phyloP scores from a whole-genome alignment of 1,139 yeast species.

The Taphrina confusa region DNA sequence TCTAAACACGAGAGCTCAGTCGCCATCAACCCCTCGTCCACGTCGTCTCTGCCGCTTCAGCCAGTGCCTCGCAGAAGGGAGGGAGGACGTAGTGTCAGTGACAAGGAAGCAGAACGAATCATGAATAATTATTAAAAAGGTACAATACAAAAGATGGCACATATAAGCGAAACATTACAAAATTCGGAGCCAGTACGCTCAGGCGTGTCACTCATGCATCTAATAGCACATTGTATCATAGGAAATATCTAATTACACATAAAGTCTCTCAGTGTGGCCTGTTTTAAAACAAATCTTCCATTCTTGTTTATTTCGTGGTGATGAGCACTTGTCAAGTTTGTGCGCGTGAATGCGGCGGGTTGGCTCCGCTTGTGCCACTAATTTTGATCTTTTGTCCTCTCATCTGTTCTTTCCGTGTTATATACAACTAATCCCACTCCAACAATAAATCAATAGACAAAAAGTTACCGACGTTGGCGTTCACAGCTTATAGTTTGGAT shows the following conservation, averaged over 20 bases:
- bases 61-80: slow-evolving; percentile 5
- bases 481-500: no score
- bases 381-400: slow-evolving; percentile 6
- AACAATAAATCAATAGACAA: no score
- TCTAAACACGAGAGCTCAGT: slow-evolving; percentile 18
- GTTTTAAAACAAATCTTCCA: no score
- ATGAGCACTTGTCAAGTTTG: no score
- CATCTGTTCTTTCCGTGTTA: no score
- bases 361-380: slow-evolving; percentile 7
- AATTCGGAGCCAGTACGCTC: neutral
- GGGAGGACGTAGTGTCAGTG: slow-evolving; percentile 10
- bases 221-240: slow-evolving; percentile 7
- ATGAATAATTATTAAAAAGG: slow-evolving; percentile 8
- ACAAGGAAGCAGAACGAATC: slow-evolving; percentile 23
- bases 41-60: slow-evolving; percentile 12
- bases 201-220: neutral
- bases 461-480: no score
- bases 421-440: no score
- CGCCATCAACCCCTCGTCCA: slow-evolving; percentile 12
- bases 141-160: slow-evolving; percentile 9
- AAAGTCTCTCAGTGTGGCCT: no score
- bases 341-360: no score
- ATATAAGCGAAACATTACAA: slow-evolving; percentile 2
- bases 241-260: neutral
- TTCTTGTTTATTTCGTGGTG: neutral